Percentiles rank a stretch among this genome's conserved stretches.
Conservation (phyloP, 345 rosid genomes). For the Gossypium arboreum region DNA sequence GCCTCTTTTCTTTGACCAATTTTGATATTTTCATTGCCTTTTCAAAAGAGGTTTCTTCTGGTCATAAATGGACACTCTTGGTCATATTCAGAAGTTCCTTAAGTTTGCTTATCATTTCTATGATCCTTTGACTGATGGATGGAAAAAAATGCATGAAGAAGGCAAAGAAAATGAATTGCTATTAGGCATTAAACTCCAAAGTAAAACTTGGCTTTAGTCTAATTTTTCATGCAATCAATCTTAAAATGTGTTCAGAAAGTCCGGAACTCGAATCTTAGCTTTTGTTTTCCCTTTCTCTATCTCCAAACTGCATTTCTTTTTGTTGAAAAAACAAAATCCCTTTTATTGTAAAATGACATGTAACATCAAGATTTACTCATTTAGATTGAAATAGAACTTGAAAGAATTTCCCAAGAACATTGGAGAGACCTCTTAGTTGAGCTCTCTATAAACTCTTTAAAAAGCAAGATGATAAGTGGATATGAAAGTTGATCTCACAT, state of each 20-base stretch:
- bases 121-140: neutral
- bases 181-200: neutral
- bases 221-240: neutral
- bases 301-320: neutral
- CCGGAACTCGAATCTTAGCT: neutral
- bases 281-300: neutral
- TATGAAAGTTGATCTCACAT: conserved; percentile 20
- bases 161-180: neutral
- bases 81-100: neutral
- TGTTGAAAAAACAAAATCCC: neutral
- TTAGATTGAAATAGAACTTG: neutral
- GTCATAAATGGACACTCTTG: neutral
- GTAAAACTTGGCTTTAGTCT: neutral
- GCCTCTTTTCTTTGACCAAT: conserved; percentile 17
- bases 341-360: neutral
- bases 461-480: neutral
- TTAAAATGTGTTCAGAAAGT: neutral
- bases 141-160: neutral
- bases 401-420: neutral
- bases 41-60: neutral
- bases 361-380: neutral
- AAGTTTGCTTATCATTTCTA: neutral
- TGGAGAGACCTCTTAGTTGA: neutral
- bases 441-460: neutral
- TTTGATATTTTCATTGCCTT: neutral